Evolutionary conservation across 768 basidiomycete genomes (phyloP).

Genomic region (Collybiopsis luxurians): DNA sequence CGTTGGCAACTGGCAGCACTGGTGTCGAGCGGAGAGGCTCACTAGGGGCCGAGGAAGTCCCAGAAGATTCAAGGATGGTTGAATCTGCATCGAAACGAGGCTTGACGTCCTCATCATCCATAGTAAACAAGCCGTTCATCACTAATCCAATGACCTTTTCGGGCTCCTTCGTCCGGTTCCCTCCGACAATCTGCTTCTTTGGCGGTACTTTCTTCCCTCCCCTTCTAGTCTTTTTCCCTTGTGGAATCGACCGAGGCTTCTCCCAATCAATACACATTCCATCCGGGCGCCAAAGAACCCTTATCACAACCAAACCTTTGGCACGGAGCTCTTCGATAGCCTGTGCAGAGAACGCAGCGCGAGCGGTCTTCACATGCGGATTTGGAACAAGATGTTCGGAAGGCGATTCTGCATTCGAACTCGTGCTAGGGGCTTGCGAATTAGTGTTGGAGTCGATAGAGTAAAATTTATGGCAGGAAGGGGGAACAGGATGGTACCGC

Average conservation of each 20-base stretch:
- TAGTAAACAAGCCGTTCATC: too few species aligned
- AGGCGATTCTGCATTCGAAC: too few species aligned
- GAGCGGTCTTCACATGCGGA: neutral
- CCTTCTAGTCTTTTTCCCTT: neutral
- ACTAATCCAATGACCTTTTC: too few species aligned
- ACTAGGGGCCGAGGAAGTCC: too few species aligned
- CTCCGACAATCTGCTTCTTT: too few species aligned
- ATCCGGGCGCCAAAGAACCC: neutral
- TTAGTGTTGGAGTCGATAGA: neutral
- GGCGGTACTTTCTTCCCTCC: neutral
- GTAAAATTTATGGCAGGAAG: neutral
- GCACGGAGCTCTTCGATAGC: neutral
- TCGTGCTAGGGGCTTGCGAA: neutral
- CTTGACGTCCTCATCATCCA: too few species aligned
- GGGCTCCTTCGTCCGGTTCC: too few species aligned
- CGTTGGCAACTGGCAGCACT: neutral
- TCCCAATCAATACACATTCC: slow-evolving; percentile 3
- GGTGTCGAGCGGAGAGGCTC: too few species aligned
- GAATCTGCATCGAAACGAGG: too few species aligned
- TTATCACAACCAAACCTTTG: neutral
- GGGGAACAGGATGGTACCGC: neutral
- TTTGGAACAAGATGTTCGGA: neutral
- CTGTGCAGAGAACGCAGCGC: neutral
- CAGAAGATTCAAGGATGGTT: too few species aligned
- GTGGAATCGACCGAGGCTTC: neutral